Percentiles rank a stretch among this genome's conserved stretches.
phyloP scores from a whole-genome alignment of 2,329 filamentous ascomycete species.

The Penicillium sp. region DNA sequence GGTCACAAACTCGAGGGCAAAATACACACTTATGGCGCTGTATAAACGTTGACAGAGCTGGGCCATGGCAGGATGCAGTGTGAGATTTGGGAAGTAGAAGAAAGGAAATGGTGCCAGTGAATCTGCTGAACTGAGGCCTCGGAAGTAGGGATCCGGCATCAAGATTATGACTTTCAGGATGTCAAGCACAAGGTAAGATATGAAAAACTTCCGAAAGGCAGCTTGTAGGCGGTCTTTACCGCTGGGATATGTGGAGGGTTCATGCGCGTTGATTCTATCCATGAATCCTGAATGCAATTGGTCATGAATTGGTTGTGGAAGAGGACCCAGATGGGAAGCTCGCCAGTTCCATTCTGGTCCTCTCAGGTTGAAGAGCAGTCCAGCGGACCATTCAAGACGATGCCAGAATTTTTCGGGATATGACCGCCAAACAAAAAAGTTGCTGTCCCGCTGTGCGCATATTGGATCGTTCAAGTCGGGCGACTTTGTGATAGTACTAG shows the following conservation, averaged over 20 bases:
- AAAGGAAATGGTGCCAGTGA: slow-evolving; percentile 45
- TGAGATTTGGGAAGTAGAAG: slow-evolving; percentile 38
- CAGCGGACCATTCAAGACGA: slow-evolving; percentile 58
- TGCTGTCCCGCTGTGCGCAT: background rate
- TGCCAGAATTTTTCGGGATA: slow-evolving; percentile 52
- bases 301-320: slow-evolving; percentile 29
- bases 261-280: slow-evolving; percentile 14
- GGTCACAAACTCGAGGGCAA: slow-evolving; percentile 62
- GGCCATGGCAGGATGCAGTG: slow-evolving; percentile 48
- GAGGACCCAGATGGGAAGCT: slow-evolving; percentile 44
- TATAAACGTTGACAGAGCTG: slow-evolving; percentile 57
- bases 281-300: slow-evolving; percentile 22
- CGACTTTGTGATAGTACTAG: background rate
- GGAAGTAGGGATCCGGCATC: slow-evolving; percentile 77
- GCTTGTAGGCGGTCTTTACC: slow-evolving; percentile 47
- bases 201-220: slow-evolving; percentile 49
- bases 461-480: background rate
- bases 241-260: slow-evolving; percentile 39
- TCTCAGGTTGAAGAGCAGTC: slow-evolving; percentile 57
- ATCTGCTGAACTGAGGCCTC: slow-evolving; percentile 52
- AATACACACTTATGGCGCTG: slow-evolving; percentile 56
- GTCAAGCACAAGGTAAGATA: slow-evolving; percentile 68
- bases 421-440: slow-evolving; percentile 52
- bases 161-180: slow-evolving; percentile 61
- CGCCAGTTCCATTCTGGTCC: slow-evolving; percentile 62